phyloP scores from a whole-genome alignment of 2,329 filamentous ascomycete genomes.

The Xenosphaeropsis pyriputrescens region DNA sequence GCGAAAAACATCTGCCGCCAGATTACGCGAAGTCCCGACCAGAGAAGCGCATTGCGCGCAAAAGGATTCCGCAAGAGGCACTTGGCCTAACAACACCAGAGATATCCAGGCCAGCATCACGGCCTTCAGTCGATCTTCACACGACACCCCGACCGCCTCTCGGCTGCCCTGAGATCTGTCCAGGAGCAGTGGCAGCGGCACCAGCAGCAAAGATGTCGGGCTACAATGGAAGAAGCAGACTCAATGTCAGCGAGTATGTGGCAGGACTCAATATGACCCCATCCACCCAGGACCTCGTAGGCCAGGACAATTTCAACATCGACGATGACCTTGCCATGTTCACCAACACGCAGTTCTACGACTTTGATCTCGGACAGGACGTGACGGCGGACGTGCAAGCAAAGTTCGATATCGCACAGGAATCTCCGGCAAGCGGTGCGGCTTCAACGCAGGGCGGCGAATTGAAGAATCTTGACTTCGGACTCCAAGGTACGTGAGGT shows the following conservation, averaged over 20 bases:
- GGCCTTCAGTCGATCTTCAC: too few species aligned
- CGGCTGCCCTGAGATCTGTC: too few species aligned
- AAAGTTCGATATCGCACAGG: slow-evolving; percentile 15
- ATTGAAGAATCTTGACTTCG: slow-evolving; percentile 32
- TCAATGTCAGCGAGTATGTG: slow-evolving; percentile 83
- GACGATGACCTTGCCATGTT: slow-evolving; percentile 66
- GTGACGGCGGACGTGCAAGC: slow-evolving; percentile 31
- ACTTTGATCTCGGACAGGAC: slow-evolving; percentile 55
- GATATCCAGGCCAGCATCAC: too few species aligned
- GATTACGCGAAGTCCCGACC: too few species aligned
- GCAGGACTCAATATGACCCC: slow-evolving; percentile 67
- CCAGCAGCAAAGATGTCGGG: slow-evolving; percentile 42
- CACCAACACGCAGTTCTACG: slow-evolving; percentile 71
- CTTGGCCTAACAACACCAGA: too few species aligned
- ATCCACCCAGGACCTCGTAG: slow-evolving; percentile 43
- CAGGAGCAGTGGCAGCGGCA: too few species aligned
- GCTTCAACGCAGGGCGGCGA: slow-evolving; percentile 17
- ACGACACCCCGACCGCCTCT: too few species aligned
- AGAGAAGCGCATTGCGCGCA: too few species aligned
- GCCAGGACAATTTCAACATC: slow-evolving; percentile 40
- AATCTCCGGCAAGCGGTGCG: background rate
- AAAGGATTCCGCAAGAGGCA: too few species aligned
- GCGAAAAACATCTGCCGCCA: too few species aligned
- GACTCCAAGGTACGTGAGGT: slow-evolving; percentile 22
- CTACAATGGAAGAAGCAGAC: slow-evolving; percentile 62